Evolutionary conservation across 306 rosid genomes (phyloP).

Genomic region (Acacia crassicarpa): DNA sequence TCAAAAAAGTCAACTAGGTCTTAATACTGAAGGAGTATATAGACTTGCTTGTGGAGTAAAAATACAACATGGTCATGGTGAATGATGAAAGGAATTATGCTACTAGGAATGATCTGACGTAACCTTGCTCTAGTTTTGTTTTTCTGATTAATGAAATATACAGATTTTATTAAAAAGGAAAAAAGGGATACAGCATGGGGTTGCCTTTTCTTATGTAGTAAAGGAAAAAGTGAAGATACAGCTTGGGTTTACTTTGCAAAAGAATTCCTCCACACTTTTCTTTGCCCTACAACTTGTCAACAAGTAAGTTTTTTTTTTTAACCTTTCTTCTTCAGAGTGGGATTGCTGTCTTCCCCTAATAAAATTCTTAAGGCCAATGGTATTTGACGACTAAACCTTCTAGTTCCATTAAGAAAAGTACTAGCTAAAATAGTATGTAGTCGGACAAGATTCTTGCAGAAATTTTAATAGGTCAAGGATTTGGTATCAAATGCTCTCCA

Average conservation of each 20-base stretch:
- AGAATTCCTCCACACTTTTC: not conserved
- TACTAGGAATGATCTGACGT: not conserved
- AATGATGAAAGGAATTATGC: not conserved
- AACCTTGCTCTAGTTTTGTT: not conserved
- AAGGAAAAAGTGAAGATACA: not conserved
- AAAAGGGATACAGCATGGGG: not conserved
- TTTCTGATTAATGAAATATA: not conserved
- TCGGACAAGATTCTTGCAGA: not conserved
- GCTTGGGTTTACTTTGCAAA: not conserved
- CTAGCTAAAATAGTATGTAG: not conserved
- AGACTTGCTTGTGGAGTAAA: not conserved
- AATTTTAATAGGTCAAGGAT: not conserved
- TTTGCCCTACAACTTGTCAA: not conserved
- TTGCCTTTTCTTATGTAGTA: not conserved
- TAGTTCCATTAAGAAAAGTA: not conserved
- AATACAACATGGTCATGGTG: not conserved
- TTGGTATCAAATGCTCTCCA: not conserved
- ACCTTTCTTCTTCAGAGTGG: not conserved
- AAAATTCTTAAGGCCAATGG: not conserved
- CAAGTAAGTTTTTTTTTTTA: not conserved
- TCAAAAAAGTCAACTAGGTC: too few species aligned
- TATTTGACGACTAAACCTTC: not conserved
- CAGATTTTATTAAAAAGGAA: too few species aligned
- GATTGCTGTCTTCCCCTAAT: not conserved
- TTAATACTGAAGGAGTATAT: too few species aligned